A percentile compares a stretch with the other conserved stretches of the same genome.
Evolutionary conservation across 352 stramenopile genomes (phyloP).

Genomic region (Pythium insidiosum): DNA sequence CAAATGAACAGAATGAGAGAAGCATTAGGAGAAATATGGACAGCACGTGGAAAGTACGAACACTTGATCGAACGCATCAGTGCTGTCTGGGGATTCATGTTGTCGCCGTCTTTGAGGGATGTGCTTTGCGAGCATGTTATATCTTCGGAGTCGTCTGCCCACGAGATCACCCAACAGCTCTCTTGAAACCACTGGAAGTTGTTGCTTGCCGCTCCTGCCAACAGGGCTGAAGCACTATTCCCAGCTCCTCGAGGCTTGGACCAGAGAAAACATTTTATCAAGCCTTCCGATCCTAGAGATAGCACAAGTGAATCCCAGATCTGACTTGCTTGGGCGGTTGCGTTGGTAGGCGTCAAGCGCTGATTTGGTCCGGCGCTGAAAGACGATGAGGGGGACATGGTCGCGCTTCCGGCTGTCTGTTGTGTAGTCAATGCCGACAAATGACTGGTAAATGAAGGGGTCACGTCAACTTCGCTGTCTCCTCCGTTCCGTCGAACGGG

Average conservation of each 20-base stretch:
- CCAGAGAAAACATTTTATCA: slow-evolving; percentile 80
- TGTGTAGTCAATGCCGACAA: no score
- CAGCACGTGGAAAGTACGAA: slow-evolving; percentile 56
- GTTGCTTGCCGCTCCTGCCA: not conserved
- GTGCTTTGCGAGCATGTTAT: slow-evolving; percentile 82
- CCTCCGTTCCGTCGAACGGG: not conserved
- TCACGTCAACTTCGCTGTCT: not conserved
- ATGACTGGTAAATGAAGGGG: not conserved
- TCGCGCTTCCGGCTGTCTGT: no score
- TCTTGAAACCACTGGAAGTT: slow-evolving; percentile 63
- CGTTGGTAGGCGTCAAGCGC: not conserved
- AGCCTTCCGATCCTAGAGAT: slow-evolving; percentile 62
- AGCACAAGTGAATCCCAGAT: slow-evolving; percentile 71
- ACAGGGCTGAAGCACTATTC: slow-evolving; percentile 9
- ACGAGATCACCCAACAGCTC: slow-evolving; percentile 82
- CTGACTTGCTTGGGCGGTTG: slow-evolving; percentile 8
- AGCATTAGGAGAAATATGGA: slow-evolving; percentile 53
- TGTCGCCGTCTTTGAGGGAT: slow-evolving; percentile 68
- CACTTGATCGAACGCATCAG: slow-evolving; percentile 79
- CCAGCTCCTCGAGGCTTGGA: slow-evolving; percentile 42
- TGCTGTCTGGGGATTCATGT: slow-evolving; percentile 75
- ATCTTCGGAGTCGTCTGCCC: slow-evolving; percentile 72
- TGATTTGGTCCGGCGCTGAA: not conserved
- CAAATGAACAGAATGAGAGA: slow-evolving; percentile 69
- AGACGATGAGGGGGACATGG: not conserved